Conservation (phyloP, 805 yeast species). For the Schizosaccharomyces cryophilus region DNA sequence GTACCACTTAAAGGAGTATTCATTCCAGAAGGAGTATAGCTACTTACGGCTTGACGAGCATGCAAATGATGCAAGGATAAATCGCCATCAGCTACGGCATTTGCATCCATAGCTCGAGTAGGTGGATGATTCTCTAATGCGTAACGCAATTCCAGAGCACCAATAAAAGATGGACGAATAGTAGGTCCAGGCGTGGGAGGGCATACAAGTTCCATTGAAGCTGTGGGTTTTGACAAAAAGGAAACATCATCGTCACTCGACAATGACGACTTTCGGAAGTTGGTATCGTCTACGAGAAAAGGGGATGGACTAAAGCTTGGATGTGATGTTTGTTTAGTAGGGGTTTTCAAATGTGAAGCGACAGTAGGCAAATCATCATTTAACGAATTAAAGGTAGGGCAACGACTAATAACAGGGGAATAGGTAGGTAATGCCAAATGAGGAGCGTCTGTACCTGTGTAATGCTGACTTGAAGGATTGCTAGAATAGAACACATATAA, state of each 20-base stretch:
- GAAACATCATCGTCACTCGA: too few relatives aligned
- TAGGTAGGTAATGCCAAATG: neutral
- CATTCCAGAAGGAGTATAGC: neutral
- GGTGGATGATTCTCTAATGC: too few relatives aligned
- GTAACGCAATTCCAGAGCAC: neutral
- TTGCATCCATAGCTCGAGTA: neutral
- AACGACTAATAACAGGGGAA: neutral
- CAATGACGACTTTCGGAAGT: too few relatives aligned
- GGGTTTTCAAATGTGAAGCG: too few relatives aligned
- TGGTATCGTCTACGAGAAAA: too few relatives aligned
- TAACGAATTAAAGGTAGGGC: too few relatives aligned
- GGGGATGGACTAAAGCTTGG: too few relatives aligned
- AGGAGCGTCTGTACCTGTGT: neutral
- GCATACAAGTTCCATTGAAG: too few relatives aligned
- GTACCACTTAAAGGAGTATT: neutral
- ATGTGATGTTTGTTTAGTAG: too few relatives aligned
- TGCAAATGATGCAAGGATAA: neutral
- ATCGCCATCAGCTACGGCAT: neutral
- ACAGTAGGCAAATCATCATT: too few relatives aligned
- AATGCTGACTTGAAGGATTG: neutral
- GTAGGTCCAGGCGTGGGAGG: too few relatives aligned
- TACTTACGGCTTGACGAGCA: neutral
- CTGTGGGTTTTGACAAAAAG: too few relatives aligned
- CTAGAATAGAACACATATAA: constrained; percentile 15
- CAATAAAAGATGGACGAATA: neutral